Base-by-base conservation (phyloP, 2,329 filamentous ascomycete species). In the Kalmusia sp. region DNA sequence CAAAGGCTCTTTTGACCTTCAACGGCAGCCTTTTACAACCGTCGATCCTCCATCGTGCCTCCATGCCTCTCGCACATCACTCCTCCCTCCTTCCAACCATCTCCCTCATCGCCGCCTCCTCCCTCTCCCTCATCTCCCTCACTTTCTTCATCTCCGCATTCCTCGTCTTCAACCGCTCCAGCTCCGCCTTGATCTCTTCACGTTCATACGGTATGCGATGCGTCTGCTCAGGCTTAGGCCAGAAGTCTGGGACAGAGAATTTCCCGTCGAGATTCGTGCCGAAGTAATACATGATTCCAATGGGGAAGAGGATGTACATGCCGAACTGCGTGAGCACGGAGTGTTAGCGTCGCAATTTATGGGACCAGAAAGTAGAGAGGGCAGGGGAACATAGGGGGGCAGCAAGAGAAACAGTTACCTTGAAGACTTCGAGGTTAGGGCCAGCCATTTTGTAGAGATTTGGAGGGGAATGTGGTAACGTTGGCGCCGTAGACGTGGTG, bases 251-350 rank as follows among this genome's bases (percentile, higher is more conserved):
- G 1, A 98, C 91, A 41, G 84, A 80, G 81, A 99, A 99, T 40
- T 61, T 65, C 63, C 89, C 84, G 77, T 99, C 95, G 72, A 99
- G 91, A 77, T 99, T 99, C 51, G 93, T 96, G 73, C 95, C 95
- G 77, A 98, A 99, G 82, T 99, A 99, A 83, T 96, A 98, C 95
- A 99, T 99, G 82, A 95, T 93, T 67, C 91, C 92, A 69, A 99
- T 98, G 15, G 95, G 95, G 79, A 99, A 99, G 84, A 97, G 89
- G 80, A 99, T 88, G 81, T 99, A 99, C 84, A 96, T 91, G 80
- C 93, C 93, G 76, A 99, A 99, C 93, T 97, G 52, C 97, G 51
- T 46, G n/a, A n/a, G n/a, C n/a, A n/a, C n/a, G 28, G n/a, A 25
- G 41, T 14, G 30, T 45, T 52, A 54, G 39, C 21, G 34, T 38